Evolutionary conservation across 2,329 filamentous ascomycete species (phyloP).

Genomic region (Akanthomyces uredinophilus): DNA sequence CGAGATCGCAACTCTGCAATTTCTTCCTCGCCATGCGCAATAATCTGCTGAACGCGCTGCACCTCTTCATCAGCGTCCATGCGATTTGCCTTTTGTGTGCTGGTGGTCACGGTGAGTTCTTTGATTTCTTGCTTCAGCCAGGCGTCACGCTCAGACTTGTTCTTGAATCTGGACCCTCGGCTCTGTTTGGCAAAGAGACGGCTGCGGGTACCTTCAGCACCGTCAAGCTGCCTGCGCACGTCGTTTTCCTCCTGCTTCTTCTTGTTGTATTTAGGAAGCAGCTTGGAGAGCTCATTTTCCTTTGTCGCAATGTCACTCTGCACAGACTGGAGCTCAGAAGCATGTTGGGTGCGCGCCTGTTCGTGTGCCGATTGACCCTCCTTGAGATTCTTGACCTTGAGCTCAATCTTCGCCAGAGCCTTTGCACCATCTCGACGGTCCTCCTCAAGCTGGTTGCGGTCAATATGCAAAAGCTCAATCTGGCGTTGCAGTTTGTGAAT

Average conservation of each 20-base stretch:
- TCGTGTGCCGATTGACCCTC: slow-evolving; percentile 78
- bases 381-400: slow-evolving; percentile 75
- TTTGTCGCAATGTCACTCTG: slow-evolving; percentile 69
- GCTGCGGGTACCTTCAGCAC: slow-evolving; percentile 68
- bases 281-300: slow-evolving; percentile 66
- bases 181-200: slow-evolving; percentile 90
- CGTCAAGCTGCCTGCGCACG: slow-evolving; percentile 66
- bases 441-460: slow-evolving; percentile 81
- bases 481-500: slow-evolving; percentile 77
- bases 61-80: slow-evolving; percentile 84
- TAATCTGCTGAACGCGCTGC: slow-evolving; percentile 62
- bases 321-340: slow-evolving; percentile 66
- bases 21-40: slow-evolving; percentile 66
- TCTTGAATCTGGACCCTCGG: slow-evolving; percentile 79
- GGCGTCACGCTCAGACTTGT: slow-evolving; percentile 80
- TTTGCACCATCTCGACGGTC: slow-evolving; percentile 81
- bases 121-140: slow-evolving; percentile 77
- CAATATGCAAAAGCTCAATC: slow-evolving; percentile 77
- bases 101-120: slow-evolving; percentile 70
- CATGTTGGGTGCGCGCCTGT: slow-evolving; percentile 64
- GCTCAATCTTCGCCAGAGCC: slow-evolving; percentile 75
- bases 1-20: slow-evolving; percentile 64
- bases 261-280: slow-evolving; percentile 72
- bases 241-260: slow-evolving; percentile 68
- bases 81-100: slow-evolving; percentile 76